These are phyloP conservation scores for Paxillus ammoniavirescens DNA, from an alignment of 768 basidiomycete genomes.

Conservation along the genomic window DNA sequence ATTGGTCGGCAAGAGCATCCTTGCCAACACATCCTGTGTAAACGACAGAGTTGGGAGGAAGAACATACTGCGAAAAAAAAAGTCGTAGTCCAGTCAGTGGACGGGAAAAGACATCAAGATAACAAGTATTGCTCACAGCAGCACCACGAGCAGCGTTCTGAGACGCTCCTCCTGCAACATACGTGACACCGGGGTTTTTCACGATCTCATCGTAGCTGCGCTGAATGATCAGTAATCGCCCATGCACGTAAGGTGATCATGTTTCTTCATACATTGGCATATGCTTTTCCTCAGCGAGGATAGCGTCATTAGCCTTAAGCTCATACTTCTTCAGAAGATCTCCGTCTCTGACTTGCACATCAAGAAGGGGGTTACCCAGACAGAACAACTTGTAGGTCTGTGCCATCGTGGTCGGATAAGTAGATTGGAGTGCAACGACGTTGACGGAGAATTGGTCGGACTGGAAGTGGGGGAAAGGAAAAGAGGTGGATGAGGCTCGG, in stretches of 20 bases:
- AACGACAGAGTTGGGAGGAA: slow-evolving; percentile 85
- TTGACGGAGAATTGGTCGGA: slow-evolving; percentile 9
- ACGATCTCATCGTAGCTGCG: slow-evolving; percentile 87
- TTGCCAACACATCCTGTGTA: slow-evolving; percentile 94
- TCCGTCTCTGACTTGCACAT: slow-evolving; percentile 89
- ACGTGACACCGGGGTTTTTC: slow-evolving; percentile 65
- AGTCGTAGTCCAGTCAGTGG: slow-evolving; percentile 9
- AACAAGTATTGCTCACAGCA: slow-evolving; percentile 58
- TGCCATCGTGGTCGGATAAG: slow-evolving; percentile 36
- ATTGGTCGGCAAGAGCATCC: slow-evolving; percentile 87
- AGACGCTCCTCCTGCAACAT: slow-evolving; percentile 95
- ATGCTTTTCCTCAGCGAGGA: slow-evolving; percentile 90
- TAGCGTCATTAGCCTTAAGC: slow-evolving; percentile 93
- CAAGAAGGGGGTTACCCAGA: slow-evolving; percentile 94
- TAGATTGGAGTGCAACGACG: slow-evolving; percentile 6
- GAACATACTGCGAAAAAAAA: slow-evolving; percentile 64
- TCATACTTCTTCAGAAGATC: slow-evolving; percentile 89
- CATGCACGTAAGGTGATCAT: neutral
- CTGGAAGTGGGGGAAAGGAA: slow-evolving; percentile 2
- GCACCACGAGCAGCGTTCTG: slow-evolving; percentile 97
- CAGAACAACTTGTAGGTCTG: slow-evolving; percentile 71
- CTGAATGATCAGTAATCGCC: neutral
- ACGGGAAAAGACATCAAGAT: slow-evolving; percentile 9
- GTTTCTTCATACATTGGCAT: slow-evolving; percentile 58
- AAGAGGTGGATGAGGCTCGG: neutral